A percentile compares a stretch with the other conserved stretches of the same genome.
Evolutionary conservation across 306 rosid species (phyloP).

Genomic region (Cicer chorassanicum): DNA sequence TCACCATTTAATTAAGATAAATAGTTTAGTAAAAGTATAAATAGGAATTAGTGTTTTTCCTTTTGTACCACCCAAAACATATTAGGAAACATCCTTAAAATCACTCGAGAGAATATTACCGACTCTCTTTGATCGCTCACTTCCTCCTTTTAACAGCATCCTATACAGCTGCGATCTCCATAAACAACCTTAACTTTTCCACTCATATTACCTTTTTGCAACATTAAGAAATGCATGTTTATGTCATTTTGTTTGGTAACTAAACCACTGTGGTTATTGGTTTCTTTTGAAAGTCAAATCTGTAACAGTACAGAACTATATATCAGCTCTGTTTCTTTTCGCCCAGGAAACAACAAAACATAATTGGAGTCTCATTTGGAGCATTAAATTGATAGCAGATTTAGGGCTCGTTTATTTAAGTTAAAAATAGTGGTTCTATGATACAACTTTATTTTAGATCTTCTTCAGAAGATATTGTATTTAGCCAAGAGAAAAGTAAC

Average conservation of each 20-base stretch:
- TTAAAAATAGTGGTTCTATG: not conserved
- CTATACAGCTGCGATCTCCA: too few species aligned
- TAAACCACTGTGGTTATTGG: not conserved
- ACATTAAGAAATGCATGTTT: constrained; percentile 6
- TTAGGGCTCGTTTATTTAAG: not conserved
- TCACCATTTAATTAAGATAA: too few species aligned
- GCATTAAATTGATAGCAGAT: not conserved
- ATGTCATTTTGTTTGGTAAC: constrained; percentile 11
- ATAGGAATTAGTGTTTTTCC: too few species aligned
- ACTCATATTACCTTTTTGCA: not conserved
- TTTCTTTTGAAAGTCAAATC: not conserved
- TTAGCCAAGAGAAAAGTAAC: not conserved
- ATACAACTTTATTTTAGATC: not conserved
- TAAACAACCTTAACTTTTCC: not conserved
- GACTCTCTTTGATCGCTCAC: too few species aligned
- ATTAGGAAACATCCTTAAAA: too few species aligned
- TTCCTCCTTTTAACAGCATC: too few species aligned
- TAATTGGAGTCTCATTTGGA: not conserved
- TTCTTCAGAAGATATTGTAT: not conserved
- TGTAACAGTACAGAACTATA: constrained; percentile 1
- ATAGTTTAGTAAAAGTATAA: too few species aligned
- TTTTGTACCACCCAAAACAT: too few species aligned
- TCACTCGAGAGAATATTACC: too few species aligned
- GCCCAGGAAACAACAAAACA: not conserved
- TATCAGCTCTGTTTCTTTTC: not conserved